Conservation (phyloP, 495 filamentous ascomycete species). For the Talaromyces stipitatus region DNA sequence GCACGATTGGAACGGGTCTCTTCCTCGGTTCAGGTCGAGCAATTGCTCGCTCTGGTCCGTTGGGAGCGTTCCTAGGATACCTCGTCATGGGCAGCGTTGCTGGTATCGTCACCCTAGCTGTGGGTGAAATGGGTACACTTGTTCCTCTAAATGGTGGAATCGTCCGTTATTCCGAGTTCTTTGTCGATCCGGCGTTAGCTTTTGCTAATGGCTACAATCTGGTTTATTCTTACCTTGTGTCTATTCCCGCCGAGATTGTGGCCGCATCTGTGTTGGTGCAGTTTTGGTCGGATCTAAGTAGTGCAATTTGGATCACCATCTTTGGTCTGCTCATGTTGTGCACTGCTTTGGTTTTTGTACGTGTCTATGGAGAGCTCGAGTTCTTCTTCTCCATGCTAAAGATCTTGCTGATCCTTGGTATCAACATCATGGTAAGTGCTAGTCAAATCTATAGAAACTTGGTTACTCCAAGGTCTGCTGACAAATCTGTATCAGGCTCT, state of each 20-base stretch:
- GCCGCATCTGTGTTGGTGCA: slow-evolving; percentile 44
- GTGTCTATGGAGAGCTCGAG: slow-evolving; percentile 40
- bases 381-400: slow-evolving; percentile 38
- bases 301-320: slow-evolving; percentile 37
- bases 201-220: slow-evolving; percentile 25
- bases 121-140: slow-evolving; percentile 10
- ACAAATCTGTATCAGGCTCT: slow-evolving; percentile 9
- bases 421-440: slow-evolving; percentile 31
- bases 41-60: slow-evolving; percentile 55
- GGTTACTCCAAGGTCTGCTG: neutral
- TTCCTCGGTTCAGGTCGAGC: slow-evolving; percentile 44
- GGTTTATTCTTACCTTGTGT: slow-evolving; percentile 24
- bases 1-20: slow-evolving; percentile 28
- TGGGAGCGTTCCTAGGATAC: slow-evolving; percentile 30
- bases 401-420: slow-evolving; percentile 36
- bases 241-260: slow-evolving; percentile 31
- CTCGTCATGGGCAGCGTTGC: slow-evolving; percentile 15
- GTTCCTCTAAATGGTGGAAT: slow-evolving; percentile 21
- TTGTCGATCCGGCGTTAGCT: slow-evolving; percentile 23
- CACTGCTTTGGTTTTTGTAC: slow-evolving; percentile 32
- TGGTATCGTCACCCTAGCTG: slow-evolving; percentile 11
- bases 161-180: slow-evolving; percentile 18
- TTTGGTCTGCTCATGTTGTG: slow-evolving; percentile 36
- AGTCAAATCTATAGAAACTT: too few relatives aligned
- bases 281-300: slow-evolving; percentile 31